Base-by-base conservation (phyloP, 1,139 yeast species). In the Meyerozyma sp. region DNA sequence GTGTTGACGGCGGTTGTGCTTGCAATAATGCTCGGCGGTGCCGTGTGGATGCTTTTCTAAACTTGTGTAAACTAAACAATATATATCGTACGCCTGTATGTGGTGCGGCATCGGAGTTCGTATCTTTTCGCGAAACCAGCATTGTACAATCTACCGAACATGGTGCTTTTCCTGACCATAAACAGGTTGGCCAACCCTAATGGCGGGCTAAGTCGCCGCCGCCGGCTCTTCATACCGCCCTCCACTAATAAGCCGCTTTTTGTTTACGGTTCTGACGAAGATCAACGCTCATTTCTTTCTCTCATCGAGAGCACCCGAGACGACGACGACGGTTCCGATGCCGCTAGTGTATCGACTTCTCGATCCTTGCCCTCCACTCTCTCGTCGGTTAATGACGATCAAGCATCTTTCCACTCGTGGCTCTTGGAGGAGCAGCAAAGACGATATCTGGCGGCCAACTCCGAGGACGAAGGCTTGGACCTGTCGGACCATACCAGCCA, bases 1-100 rank as follows among this genome's bases (percentile, higher is more conserved):
- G 78, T 90, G 42, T 79, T 90, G 47, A 91, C 97, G 2, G 88
- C 85, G 8, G 61, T 89, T 29, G 72, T 89, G 41, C 84, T 90
- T 43, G 73, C 79, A 4, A 73, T 84, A 3, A 66, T 88, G 40
- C 65, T 86, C 34, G 87, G 80, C 5, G 68, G 84, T 35, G 82
- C 84, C 35, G 73, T 80, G 32, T 91, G 97, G 97, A 73, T 89
- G 61, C 65, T 87, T 42, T 51, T 80, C 42, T 79, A 61, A 46
- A 3, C 11, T 18, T 34, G 14, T 34, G 37, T 30, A 30, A 30
- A 30, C 23, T 21, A 21, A 21, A 21, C 8, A 21, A 21, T 21
- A 21, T 21, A 21, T 21, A 21, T 21, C 23, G 6, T 21, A 21
- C 23, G 23, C 23, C 23, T 21, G 23, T 21, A 21, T 21, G 23